Evolutionary conservation across 208 protist genomes (phyloP).

Genomic region (Crithidia mellificae): DNA sequence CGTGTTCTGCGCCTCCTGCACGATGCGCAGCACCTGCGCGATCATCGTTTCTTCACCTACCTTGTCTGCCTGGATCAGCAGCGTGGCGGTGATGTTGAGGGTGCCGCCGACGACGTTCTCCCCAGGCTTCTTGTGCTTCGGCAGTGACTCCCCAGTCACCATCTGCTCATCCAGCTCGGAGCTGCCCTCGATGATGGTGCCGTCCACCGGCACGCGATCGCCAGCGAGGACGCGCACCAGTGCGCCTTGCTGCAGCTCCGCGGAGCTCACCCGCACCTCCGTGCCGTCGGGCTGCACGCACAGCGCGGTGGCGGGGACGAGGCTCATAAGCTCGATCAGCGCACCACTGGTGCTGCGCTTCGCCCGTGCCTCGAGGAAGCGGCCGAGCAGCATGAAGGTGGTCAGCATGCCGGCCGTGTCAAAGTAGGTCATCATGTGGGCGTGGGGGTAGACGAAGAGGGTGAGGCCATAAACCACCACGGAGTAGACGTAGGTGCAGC

Average conservation of each 20-base stretch:
- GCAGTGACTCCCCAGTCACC: slow-evolving; percentile 94
- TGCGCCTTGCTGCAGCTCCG: slow-evolving; percentile 44
- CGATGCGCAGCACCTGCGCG: slow-evolving; percentile 94
- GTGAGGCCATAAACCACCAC: slow-evolving; percentile 45
- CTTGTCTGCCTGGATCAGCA: slow-evolving; percentile 65
- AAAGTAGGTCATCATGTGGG: slow-evolving; percentile 87
- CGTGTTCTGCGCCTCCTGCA: slow-evolving; percentile 95
- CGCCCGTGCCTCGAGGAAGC: slow-evolving; percentile 94
- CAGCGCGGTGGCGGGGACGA: slow-evolving; percentile 57
- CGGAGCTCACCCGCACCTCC: slow-evolving; percentile 41
- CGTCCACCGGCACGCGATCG: slow-evolving; percentile 93
- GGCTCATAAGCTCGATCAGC: slow-evolving; percentile 83
- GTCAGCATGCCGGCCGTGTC: slow-evolving; percentile 95
- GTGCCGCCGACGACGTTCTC: slow-evolving; percentile 77
- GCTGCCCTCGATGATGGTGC: slow-evolving; percentile 73
- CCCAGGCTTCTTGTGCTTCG: slow-evolving; percentile 57
- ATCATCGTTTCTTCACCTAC: slow-evolving; percentile 90
- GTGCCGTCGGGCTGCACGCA: slow-evolving; percentile 31
- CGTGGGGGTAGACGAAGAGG: slow-evolving; percentile 21
- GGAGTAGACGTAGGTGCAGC: slow-evolving; percentile 79
- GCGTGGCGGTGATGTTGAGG: slow-evolving; percentile 66
- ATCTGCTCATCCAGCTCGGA: slow-evolving; percentile 94
- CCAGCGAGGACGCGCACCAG: slow-evolving; percentile 89
- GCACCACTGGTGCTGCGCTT: slow-evolving; percentile 92
- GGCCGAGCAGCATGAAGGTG: slow-evolving; percentile 96